phyloP scores from a whole-genome alignment of 305 asterid genomes.

The Fraxinus greggii region DNA sequence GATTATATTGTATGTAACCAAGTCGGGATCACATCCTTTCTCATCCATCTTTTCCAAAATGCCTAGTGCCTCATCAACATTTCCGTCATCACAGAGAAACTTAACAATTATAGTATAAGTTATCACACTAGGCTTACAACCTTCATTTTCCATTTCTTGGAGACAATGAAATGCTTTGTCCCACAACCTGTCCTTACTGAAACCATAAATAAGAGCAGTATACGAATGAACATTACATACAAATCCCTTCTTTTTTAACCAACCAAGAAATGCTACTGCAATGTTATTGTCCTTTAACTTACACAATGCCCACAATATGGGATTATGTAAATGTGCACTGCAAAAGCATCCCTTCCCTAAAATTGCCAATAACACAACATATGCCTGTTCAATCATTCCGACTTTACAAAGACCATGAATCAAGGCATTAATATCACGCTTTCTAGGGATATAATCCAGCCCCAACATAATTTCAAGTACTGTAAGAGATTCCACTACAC shows the following conservation, averaged over 20 bases:
- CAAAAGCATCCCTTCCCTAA: slow-evolving; percentile 31
- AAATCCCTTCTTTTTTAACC: slow-evolving; percentile 52
- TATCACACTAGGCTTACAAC: slow-evolving; percentile 41
- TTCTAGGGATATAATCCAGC: slow-evolving; percentile 33
- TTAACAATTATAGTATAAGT: slow-evolving; percentile 52
- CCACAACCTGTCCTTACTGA: slow-evolving; percentile 47
- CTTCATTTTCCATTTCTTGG: slow-evolving; percentile 41
- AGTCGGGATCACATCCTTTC: slow-evolving; percentile 50
- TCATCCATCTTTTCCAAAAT: slow-evolving; percentile 47
- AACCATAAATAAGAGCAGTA: slow-evolving; percentile 57
- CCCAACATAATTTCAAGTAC: slow-evolving; percentile 43
- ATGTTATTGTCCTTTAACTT: slow-evolving; percentile 31
- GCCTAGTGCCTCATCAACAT: slow-evolving; percentile 42
- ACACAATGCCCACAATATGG: slow-evolving; percentile 56
- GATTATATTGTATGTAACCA: slow-evolving; percentile 55
- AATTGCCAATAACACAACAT: slow-evolving; percentile 29
- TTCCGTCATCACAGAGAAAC: slow-evolving; percentile 51
- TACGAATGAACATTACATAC: slow-evolving; percentile 39
- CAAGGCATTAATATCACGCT: slow-evolving; percentile 32
- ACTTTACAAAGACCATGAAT: slow-evolving; percentile 44
- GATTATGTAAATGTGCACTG: slow-evolving; percentile 38
- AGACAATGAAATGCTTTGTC: slow-evolving; percentile 43
- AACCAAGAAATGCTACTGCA: slow-evolving; percentile 51
- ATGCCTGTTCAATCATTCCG: slow-evolving; percentile 43
- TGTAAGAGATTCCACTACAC: slow-evolving; percentile 34